Percentiles rank a stretch among this genome's conserved stretches.
Evolutionary conservation across 202 grass and related monocot species (phyloP).

Genomic region (Digitaria exilis): DNA sequence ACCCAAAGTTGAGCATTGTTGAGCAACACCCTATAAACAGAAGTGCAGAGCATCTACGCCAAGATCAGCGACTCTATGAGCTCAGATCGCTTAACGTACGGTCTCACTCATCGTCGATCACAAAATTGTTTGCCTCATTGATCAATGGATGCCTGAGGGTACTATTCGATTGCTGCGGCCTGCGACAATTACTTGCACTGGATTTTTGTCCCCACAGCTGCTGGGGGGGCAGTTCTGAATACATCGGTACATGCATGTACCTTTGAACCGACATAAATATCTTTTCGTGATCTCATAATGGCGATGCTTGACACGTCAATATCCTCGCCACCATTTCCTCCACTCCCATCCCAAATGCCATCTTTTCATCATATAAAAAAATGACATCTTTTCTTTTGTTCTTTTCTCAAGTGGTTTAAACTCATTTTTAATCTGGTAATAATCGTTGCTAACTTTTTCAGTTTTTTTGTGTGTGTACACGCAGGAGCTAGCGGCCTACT

Average conservation of each 20-base stretch:
- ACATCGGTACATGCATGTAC: neutral
- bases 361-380: neutral
- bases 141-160: too few relatives aligned
- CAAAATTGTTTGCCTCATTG: too few relatives aligned
- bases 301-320: neutral
- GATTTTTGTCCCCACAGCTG: neutral
- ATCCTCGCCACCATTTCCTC: neutral
- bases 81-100: too few relatives aligned
- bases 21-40: too few relatives aligned
- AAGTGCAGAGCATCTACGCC: too few relatives aligned
- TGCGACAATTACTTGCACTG: neutral
- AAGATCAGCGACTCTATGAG: too few relatives aligned
- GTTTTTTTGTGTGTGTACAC: too few relatives aligned
- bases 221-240: neutral
- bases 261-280: slow-evolving; percentile 12
- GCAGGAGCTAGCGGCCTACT: neutral
- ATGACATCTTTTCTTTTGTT: neutral
- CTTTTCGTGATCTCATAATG: slow-evolving; percentile 9
- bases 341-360: neutral
- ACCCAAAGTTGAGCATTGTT: too few relatives aligned
- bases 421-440: neutral
- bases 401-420: neutral
- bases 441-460: neutral
- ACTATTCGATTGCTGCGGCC: neutral
- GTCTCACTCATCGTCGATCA: too few relatives aligned